Base-by-base conservation (phyloP, 1,284 basidiomycete species). In the Mycosarcoma maydis region DNA sequence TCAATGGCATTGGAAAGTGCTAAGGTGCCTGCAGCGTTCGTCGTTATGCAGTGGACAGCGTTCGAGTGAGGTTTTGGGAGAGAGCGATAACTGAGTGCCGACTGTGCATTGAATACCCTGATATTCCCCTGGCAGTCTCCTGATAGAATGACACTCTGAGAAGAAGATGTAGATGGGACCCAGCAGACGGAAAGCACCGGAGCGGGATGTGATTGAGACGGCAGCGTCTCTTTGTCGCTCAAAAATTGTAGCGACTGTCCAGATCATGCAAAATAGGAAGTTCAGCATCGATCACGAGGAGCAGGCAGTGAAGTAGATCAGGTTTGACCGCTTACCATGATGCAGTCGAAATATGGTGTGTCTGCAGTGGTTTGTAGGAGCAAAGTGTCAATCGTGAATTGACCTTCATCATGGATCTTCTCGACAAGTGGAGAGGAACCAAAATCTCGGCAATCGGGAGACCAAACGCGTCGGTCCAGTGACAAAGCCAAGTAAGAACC, bases 161-260 rank as follows among this genome's bases (percentile, higher is more conserved):
- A 46, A 0, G 57, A 57, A 6, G 57, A 30, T 7, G 65, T 30
- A 14, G 51, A 29, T 4, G 51, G 20, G 3, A 52, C 38, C 68
- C 68, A 71, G 51, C 58, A 66, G 13, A 71, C 54, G 6, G 68
- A 57, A 2, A 58, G 32, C 16, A 71, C 55, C 13, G 68, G 54
- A 2, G 61, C n/a, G 10, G 54, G 37, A 20, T 61, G 58, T 6
- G 68, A 56, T 46, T 66, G 54, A 2, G 53, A 54, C 0, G 57
- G 47, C 2, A 39, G 50, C 9, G 50, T 29, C 27, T 71, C 62
- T 38, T 66, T 61, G 54, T 71, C 68, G 38, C 53, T 60, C 0
- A 71, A 44, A n/a, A 58, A 71, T 45, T 71, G 62, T 5, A 71
- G 54, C 46, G 68, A 71, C 68, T 62, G 42, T 29, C 19, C 9